Evolutionary conservation across 2,329 filamentous ascomycete species (phyloP).

Genomic region (Aspergillus caelatus): DNA sequence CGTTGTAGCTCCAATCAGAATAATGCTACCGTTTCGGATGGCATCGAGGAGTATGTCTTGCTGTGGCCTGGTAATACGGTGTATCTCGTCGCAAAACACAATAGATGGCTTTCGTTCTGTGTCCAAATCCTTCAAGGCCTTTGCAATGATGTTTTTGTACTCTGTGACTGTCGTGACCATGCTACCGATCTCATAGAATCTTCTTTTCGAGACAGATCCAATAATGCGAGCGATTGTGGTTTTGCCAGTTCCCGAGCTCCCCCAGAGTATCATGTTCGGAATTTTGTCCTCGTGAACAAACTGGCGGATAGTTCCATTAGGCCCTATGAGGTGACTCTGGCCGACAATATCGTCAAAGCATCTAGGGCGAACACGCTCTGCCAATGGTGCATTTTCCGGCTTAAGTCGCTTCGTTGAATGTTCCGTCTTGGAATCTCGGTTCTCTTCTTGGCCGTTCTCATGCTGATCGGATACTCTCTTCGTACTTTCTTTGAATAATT

Average conservation of each 20-base stretch:
- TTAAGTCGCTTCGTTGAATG: background rate
- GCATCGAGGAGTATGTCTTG: slow-evolving; percentile 94
- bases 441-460: background rate
- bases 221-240: too few relatives aligned
- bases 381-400: slow-evolving; percentile 66
- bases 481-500: background rate
- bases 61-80: slow-evolving; percentile 73
- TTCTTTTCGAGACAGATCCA: too few relatives aligned
- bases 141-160: slow-evolving; percentile 86
- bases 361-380: slow-evolving; percentile 88
- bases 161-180: slow-evolving; percentile 88
- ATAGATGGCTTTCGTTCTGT: slow-evolving; percentile 94
- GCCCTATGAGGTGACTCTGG: too few relatives aligned
- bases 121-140: slow-evolving; percentile 82
- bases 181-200: slow-evolving; percentile 82
- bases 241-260: too few relatives aligned
- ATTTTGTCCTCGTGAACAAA: too few relatives aligned
- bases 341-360: slow-evolving; percentile 61
- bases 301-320: too few relatives aligned
- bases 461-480: background rate
- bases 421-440: background rate
- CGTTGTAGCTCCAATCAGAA: slow-evolving; percentile 86
- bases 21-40: slow-evolving; percentile 87
- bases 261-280: too few relatives aligned
- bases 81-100: slow-evolving; percentile 65